Conservation (phyloP, 805 yeast genomes). For the Komagataella ulmi region DNA sequence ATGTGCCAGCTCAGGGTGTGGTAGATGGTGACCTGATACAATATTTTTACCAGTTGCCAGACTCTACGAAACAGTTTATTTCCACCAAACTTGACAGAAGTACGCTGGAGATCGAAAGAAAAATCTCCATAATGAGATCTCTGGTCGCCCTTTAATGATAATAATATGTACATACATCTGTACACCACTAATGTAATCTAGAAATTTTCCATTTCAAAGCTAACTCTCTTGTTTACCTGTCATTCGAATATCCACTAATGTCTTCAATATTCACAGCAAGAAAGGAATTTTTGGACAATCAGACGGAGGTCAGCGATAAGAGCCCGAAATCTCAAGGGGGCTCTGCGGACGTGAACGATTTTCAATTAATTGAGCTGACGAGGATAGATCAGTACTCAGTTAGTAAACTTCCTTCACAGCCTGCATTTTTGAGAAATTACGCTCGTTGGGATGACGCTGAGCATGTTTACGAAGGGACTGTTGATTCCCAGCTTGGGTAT, state of each 20-base stretch:
- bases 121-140: slow-evolving; percentile 37
- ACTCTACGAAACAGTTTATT: slow-evolving; percentile 21
- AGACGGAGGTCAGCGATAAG: neutral
- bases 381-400: slow-evolving; percentile 46
- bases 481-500: slow-evolving; percentile 15
- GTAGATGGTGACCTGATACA: slow-evolving; percentile 88
- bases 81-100: slow-evolving; percentile 29
- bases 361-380: slow-evolving; percentile 30
- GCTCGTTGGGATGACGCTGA: slow-evolving; percentile 3
- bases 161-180: neutral
- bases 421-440: slow-evolving; percentile 20
- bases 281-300: neutral
- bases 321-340: neutral
- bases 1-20: slow-evolving; percentile 63
- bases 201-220: neutral
- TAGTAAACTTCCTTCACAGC: slow-evolving; percentile 40
- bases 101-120: slow-evolving; percentile 34
- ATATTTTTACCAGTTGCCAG: slow-evolving; percentile 24
- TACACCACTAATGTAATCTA: neutral
- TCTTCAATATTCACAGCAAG: slow-evolving; percentile 1
- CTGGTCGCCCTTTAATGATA: slow-evolving; percentile 19
- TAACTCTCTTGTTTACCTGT: neutral
- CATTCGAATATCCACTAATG: neutral
- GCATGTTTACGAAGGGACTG: slow-evolving; percentile 13
- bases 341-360: neutral